phyloP scores from a whole-genome alignment of 192 early-diverging fungal species.

The Coemansia sp. region DNA sequence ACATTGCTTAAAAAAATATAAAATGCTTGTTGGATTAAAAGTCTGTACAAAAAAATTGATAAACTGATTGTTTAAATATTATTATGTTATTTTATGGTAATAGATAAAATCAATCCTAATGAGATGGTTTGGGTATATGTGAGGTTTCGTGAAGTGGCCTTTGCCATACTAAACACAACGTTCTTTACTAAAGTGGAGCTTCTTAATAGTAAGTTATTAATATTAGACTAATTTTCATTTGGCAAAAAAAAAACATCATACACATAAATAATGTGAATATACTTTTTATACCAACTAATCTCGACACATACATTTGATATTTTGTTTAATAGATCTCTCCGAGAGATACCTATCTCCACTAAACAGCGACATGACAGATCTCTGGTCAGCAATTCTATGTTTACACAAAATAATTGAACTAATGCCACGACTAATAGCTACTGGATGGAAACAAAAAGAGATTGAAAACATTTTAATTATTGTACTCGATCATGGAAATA shows the following conservation, averaged over 20 bases:
- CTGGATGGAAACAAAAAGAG: conserved; percentile 28
- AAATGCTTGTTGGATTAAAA: too few species aligned
- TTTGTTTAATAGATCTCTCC: conserved; percentile 17
- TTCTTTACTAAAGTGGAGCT: conserved; percentile 22
- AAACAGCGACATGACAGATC: conserved; percentile 1
- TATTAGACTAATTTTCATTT: not conserved
- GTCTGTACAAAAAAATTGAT: too few species aligned
- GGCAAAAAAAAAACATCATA: not conserved
- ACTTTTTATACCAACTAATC: too few species aligned
- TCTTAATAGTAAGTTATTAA: conserved; percentile 34
- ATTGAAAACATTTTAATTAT: conserved; percentile 49
- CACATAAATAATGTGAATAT: not conserved
- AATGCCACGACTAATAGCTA: conserved; percentile 27
- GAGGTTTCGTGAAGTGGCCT: conserved; percentile 24
- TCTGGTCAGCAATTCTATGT: conserved; percentile 23
- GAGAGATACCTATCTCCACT: conserved; percentile 37
- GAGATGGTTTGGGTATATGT: conserved; percentile 36
- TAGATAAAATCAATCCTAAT: conserved; percentile 20
- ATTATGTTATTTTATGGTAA: not conserved
- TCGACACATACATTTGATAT: not conserved
- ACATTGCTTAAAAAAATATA: too few species aligned
- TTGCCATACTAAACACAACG: conserved; percentile 16
- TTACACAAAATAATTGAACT: conserved; percentile 27
- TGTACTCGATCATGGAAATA: conserved; percentile 45
- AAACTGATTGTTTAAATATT: too few species aligned